Base-by-base conservation (phyloP, 164 flowering plant genomes). In the Chimonanthus praecox region DNA sequence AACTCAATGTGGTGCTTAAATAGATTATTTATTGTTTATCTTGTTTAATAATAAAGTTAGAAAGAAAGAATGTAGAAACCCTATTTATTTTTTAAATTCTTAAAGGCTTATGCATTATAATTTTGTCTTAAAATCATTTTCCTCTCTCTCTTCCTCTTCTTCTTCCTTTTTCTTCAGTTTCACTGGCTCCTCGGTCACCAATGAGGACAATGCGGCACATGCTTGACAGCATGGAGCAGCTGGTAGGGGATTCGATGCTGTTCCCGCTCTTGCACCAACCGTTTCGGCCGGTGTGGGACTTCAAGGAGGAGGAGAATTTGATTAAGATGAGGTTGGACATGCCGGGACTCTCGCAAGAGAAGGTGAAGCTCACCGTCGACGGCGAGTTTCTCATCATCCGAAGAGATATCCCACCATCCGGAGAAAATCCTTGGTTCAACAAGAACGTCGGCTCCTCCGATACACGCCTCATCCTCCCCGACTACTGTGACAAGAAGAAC, bases 131-230 rank as follows among this genome's bases (percentile, higher is more conserved):
- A 33, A 33, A 33, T 33, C 33, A 33, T 33, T 33, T 33, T 33
- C 33, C 33, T 33, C 2, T 33, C 0, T 33, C 33, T 33, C 33
- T 33, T 0, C 1, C 33, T 33, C 33, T 33, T 33, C 33, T 1
- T 33, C 33, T 33, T 33, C 33, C 33, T 33, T 1, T 33, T 33
- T 58, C 18, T 69, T 8, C 72, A 89, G 94, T 90, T 3, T 50
- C 86, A 48, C 4, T 90, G 73, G 91, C 91, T 54, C 86, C 93
- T 0, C 47, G 85, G 0, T 89, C 89, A 0, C 95, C 97, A 3
- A 80, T 89, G 89, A 80, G 91, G 64, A 82, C 94, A 45, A 88
- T 91, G 94, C 77, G 88, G 1, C 90, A 88, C 72, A 90, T 94
- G 92, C 70, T 94, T 71, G 92, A 89, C 80, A 80, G 91, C 2